Percentiles rank a stretch among this genome's conserved stretches.
These are phyloP conservation scores for Talaromyces sp. DNA, from an alignment of 2,329 filamentous ascomycete species.

Conservation along the genomic window DNA sequence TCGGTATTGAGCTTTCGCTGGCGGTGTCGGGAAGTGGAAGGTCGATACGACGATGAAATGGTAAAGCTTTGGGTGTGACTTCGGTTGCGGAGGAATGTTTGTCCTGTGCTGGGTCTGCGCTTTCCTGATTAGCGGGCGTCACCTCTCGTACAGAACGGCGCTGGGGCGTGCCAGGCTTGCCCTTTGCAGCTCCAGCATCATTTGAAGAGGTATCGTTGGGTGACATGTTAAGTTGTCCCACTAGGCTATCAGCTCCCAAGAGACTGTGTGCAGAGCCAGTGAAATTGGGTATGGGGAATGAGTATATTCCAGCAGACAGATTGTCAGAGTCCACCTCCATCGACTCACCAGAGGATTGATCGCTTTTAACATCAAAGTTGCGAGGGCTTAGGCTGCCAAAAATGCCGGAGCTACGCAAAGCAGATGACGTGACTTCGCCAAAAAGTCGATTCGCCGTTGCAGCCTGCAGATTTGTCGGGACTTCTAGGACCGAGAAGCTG, in stretches of 20 bases:
- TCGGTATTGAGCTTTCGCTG: constrained; percentile 33
- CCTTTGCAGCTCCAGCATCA: constrained; percentile 29
- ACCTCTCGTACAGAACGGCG: constrained; percentile 28
- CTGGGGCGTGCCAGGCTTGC: constrained; percentile 32
- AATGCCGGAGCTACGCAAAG: constrained; percentile 52
- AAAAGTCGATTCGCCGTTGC: constrained; percentile 51
- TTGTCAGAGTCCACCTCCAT: constrained; percentile 31
- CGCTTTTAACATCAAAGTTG: constrained; percentile 38
- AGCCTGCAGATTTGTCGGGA: constrained; percentile 25
- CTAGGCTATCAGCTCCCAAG: constrained; percentile 47
- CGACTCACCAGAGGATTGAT: constrained; percentile 42
- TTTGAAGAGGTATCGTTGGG: constrained; percentile 36
- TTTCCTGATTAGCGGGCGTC: constrained; percentile 24
- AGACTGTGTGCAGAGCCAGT: constrained; percentile 45
- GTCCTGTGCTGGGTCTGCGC: constrained; percentile 18
- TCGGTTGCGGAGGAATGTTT: constrained; percentile 24
- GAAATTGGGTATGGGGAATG: constrained; percentile 34
- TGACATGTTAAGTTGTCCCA: constrained; percentile 48
- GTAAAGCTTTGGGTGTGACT: constrained; percentile 31
- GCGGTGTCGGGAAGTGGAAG: constrained; percentile 38
- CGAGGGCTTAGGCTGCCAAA: constrained; percentile 34
- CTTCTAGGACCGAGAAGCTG: constrained; percentile 29
- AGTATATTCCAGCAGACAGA: constrained; percentile 38
- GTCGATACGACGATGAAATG: constrained; percentile 38
- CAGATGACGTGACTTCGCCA: constrained; percentile 58